A percentile compares a stretch with the other conserved stretches of the same genome.
Evolutionary conservation across 2,329 filamentous ascomycete species (phyloP).

Genomic region (Apiospora malaysiana): DNA sequence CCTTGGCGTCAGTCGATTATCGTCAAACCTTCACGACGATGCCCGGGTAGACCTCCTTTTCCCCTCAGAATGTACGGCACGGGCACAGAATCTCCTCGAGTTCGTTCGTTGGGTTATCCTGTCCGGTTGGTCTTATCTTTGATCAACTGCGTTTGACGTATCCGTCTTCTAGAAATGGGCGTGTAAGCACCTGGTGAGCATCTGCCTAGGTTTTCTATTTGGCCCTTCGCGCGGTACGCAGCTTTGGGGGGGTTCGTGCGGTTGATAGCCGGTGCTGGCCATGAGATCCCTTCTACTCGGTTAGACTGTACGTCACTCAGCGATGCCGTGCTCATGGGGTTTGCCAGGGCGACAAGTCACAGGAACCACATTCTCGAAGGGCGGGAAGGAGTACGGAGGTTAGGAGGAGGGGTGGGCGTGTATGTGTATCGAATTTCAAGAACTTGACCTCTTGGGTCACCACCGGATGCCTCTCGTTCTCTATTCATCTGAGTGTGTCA

Average conservation of each 20-base stretch:
- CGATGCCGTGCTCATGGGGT: not conserved
- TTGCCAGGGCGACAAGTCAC: not conserved
- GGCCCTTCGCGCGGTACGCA: not conserved
- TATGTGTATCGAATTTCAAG: not conserved
- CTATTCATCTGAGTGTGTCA: too few species aligned
- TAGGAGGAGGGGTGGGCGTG: not conserved
- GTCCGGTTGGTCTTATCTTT: too few species aligned
- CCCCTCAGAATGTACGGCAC: too few species aligned
- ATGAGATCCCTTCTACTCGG: not conserved
- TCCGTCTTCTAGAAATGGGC: too few species aligned
- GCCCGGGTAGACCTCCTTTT: too few species aligned
- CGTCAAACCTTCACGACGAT: too few species aligned
- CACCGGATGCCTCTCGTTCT: too few species aligned
- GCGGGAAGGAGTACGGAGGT: not conserved
- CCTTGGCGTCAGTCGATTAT: too few species aligned
- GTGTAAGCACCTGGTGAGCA: not conserved
- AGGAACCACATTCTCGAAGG: not conserved
- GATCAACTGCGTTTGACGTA: too few species aligned
- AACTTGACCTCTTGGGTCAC: not conserved
- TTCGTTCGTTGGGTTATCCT: too few species aligned
- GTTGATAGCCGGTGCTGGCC: not conserved
- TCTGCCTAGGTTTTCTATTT: not conserved
- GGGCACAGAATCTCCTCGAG: too few species aligned
- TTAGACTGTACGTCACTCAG: not conserved
- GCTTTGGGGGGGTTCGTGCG: not conserved